Evolutionary conservation across 257 asterid species (phyloP).

Genomic region (Scutellaria baicalensis): DNA sequence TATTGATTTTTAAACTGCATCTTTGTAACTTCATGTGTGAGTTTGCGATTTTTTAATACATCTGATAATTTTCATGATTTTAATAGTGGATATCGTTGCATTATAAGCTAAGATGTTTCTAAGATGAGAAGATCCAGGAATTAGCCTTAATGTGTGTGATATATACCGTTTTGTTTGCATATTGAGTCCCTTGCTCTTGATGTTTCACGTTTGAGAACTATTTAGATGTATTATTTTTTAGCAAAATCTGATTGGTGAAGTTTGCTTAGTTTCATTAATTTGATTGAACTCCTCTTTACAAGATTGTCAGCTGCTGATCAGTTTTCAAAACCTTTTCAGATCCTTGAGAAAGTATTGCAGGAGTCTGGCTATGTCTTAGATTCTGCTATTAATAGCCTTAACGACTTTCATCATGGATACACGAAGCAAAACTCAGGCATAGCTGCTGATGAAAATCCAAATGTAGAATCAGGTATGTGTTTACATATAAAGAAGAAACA

Average conservation of each 20-base stretch:
- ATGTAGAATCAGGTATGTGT: constrained; percentile 29
- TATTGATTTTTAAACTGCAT: not conserved
- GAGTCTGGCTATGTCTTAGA: constrained; percentile 47
- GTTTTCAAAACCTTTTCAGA: constrained; percentile 23
- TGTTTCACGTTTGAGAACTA: not conserved
- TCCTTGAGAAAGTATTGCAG: constrained; percentile 44
- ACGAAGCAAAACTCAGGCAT: constrained; percentile 22
- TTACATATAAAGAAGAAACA: not conserved
- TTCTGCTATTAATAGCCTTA: constrained; percentile 45
- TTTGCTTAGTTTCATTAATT: not conserved
- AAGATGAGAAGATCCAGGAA: not conserved
- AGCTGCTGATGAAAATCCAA: constrained; percentile 24
- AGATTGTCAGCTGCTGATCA: not conserved
- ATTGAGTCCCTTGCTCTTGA: not conserved
- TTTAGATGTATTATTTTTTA: not conserved
- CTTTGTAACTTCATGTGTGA: not conserved
- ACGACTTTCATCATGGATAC: constrained; percentile 36
- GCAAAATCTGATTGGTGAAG: constrained; percentile 2
- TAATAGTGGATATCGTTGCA: not conserved
- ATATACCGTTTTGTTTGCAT: not conserved
- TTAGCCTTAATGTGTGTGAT: not conserved
- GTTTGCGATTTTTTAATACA: not conserved
- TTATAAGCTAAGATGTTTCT: not conserved
- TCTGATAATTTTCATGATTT: not conserved
- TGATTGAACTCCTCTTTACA: not conserved